Evolutionary conservation across 768 basidiomycete species (phyloP), one percentile per base, ranked within the genome.

Genomic region (Tricholoma saponaceum): DNA sequence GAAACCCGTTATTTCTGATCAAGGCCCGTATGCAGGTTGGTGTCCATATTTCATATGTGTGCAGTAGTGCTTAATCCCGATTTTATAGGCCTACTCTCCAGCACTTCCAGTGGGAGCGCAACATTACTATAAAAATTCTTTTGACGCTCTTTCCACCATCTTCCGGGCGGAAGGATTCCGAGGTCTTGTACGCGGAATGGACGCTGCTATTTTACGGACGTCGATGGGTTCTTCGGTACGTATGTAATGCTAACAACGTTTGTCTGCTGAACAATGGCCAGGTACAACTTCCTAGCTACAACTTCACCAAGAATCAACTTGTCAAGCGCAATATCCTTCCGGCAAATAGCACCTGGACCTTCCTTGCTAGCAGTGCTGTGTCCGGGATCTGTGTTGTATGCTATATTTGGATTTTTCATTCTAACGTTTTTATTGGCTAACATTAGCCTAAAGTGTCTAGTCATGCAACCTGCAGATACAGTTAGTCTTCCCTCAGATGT

Each of bases 201-300:
- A 95, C 64, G 93, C 95, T 30, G 95, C 97, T 5, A 86, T 97
- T 54, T 74, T 99, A 54, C 81, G 97, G 55, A 98, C 97, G 12
- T 87, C 92, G 0, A 96, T 95, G 91, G 97, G 95, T 4, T 92
- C 90, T 39, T 93, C 92, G 41, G 93, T 85, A 22, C 47, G 76
- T 67, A 33, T 53, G 55, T 55, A 51, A 20, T 10, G 12, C 37
- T 18, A 5, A 51, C 20, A 23, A 14, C 32, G 28, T 23, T 37
- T 20, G 10, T 51, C 55, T 56, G 43, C 57, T n/a, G 63, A 26
- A 12, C 26, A 5, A 35, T 55, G 53, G 25, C n/a, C 65, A 90
- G 83, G 92, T 95, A 7, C 97, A 99, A 83, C 73, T 99, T 25
- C 97, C 97, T 1, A 91, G 91, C 49, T 99, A 99, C 70, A 95